Percentiles rank a stretch among this genome's conserved stretches.
Conservation (phyloP, 1,284 basidiomycete genomes). For the Coniferiporia sulphurascens region DNA sequence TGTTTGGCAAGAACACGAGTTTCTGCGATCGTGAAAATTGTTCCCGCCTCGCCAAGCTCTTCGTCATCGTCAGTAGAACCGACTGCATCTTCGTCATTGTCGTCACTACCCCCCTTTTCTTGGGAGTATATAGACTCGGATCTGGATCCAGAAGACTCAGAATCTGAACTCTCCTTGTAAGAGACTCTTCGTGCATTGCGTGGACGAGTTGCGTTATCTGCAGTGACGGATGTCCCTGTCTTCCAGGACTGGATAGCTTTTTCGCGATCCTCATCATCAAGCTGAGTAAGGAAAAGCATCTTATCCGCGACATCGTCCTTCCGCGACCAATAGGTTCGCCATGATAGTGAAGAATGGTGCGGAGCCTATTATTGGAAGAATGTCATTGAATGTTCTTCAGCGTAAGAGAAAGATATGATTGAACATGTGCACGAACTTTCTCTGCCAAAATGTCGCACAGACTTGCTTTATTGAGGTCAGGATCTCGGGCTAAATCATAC, state of each 20-base stretch:
- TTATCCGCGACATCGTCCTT: slow-evolving; percentile 60
- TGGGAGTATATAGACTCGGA: slow-evolving; percentile 35
- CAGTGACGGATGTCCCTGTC: neutral
- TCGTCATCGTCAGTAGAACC: slow-evolving; percentile 35
- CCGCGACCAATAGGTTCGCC: slow-evolving; percentile 56
- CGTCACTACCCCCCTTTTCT: slow-evolving; percentile 16
- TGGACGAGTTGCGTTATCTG: neutral
- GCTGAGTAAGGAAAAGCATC: slow-evolving; percentile 46
- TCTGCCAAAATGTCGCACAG: slow-evolving; percentile 49
- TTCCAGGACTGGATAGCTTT: slow-evolving; percentile 14
- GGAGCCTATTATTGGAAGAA: slow-evolving; percentile 40
- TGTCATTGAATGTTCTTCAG: slow-evolving; percentile 20
- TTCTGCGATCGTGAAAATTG: slow-evolving; percentile 51
- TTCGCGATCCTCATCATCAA: slow-evolving; percentile 13
- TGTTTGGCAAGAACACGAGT: slow-evolving; percentile 51
- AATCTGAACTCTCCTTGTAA: slow-evolving; percentile 13
- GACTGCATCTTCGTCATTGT: slow-evolving; percentile 22
- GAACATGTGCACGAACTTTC: slow-evolving; percentile 37
- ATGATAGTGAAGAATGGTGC: slow-evolving; percentile 52
- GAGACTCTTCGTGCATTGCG: neutral
- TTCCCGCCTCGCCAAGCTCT: slow-evolving; percentile 48
- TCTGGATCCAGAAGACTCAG: slow-evolving; percentile 21
- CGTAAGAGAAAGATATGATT: neutral
- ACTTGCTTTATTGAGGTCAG: slow-evolving; percentile 44
- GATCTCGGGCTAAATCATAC: slow-evolving; percentile 51